Evolutionary conservation across 228 moss, liverwort and hornwort species (phyloP), one percentile per base, ranked within the genome.

Genomic region (Sphagnum fallax): DNA sequence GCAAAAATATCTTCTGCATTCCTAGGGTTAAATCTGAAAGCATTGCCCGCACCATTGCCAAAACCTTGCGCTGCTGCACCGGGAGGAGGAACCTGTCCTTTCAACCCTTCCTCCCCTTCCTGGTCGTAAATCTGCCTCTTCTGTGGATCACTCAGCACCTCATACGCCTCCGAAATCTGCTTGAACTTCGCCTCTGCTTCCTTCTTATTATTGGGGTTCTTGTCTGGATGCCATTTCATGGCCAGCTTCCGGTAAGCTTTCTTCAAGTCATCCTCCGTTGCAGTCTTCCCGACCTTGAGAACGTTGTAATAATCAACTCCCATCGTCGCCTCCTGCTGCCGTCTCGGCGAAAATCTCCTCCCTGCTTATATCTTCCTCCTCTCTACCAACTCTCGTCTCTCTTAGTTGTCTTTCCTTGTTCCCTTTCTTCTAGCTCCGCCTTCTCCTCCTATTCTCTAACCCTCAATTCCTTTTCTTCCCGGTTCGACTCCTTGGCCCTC

Each of bases 161-260:
- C 98, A 62, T 98, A 98, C 52, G 98, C 98, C 78, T 98, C 98
- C 16, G 98, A 98, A 79, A 98, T 98, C 78, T 98, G 98, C 87
- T 98, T 98, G 62, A 98, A 98, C 91, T 98, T 98, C 10, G 98
- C 93, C 78, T 98, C 98, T 66, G 94, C 98, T 48, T 98, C 98
- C 81, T 93, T 98, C 86, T 98, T 98, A 71, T 92, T 92, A 76
- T 91, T 93, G 66, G 98, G 98, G 84, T 98, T 93, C 92, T 98
- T 98, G 61, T 98, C 98, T 47, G 98, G 98, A 76, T 98, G 98
- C 98, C 98, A 98, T 68, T 92, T 93, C 98, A 98, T 98, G 16
- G 98, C 98, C 67, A 98, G 70, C 86, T 98, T 98, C 82, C 98
- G 87, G 49, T 98, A 98, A 61, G 98, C 78, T 70, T 98, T 98